Evolutionary conservation across 179 eudicot species (phyloP), one percentile per base, ranked within the genome.

Genomic region (Silene vulgaris): DNA sequence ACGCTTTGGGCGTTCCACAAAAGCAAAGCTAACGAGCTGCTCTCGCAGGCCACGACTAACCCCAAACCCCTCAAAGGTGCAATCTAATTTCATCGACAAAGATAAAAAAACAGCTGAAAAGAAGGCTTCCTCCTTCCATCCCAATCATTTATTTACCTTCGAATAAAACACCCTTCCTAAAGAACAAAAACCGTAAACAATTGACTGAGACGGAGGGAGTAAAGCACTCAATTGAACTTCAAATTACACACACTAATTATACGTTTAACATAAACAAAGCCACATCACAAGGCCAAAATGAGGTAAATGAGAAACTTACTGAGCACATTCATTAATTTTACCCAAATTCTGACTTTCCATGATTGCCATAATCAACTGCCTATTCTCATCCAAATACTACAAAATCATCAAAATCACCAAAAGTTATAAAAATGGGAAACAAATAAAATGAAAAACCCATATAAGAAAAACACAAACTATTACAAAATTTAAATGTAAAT

Each of bases 351-450:
- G 99, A 80, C 90, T 84, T 65, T 92, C 97, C 91, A 95, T 73
- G 21, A 95, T 92, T 23, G 97, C 97, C 85, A 95, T 80, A 76
- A 95, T 95, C 86, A 95, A 60, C 87, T 89, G 89, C 87, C 90
- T 92, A 87, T 95, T 95, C 84, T 95, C 99, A 73, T 95, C 99
- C 20, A 95, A 86, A 78, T 83, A 95, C 99, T 95, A 88, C 75
- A 73, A 56, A 56, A 84, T 75, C 79, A 77, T 7, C 60, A 57
- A 69, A 37, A 37, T 20, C 52, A 8, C 75, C 13, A 32, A 17
- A 79, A 61, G 17, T 11, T 2, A 29, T 2, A 29, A 5, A 40
- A 16, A 48, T 14, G 52, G 28, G 30, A 48, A 21, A 20, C 56
- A 11, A 5, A 20, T 0, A 5, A 32, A 71, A 71, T 52, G 4